These are phyloP conservation scores for Candida quercuum DNA, from an alignment of 805 yeast genomes.

Conservation along the genomic window DNA sequence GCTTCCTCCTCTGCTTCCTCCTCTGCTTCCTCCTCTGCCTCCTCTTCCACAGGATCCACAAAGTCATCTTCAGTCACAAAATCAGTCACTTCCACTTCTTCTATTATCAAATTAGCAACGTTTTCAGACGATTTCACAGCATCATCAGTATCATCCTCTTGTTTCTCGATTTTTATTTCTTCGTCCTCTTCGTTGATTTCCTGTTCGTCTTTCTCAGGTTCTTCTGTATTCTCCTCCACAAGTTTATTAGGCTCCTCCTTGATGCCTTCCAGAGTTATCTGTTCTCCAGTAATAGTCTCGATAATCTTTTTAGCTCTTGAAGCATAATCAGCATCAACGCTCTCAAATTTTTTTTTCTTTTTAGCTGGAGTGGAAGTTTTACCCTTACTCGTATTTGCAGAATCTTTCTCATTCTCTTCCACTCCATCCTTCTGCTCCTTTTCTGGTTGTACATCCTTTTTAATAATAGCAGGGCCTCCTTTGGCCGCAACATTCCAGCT, in stretches of 20 bases:
- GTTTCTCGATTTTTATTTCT: not conserved
- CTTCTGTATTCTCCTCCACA: slow-evolving; percentile 10
- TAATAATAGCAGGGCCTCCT: slow-evolving; percentile 10
- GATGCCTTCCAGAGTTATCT: slow-evolving; percentile 14
- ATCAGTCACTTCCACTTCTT: slow-evolving; percentile 38
- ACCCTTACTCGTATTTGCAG: not conserved
- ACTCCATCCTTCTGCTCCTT: slow-evolving; percentile 7
- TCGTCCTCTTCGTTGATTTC: slow-evolving; percentile 1
- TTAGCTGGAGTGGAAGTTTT: too few relatives aligned
- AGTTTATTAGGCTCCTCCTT: too few relatives aligned
- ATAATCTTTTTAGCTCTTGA: slow-evolving; percentile 21
- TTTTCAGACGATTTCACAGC: slow-evolving; percentile 1
- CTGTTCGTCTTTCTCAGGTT: slow-evolving; percentile 4
- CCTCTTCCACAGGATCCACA: slow-evolving; percentile 2
- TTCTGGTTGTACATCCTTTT: too few relatives aligned
- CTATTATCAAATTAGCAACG: slow-evolving; percentile 30
- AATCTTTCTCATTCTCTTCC: slow-evolving; percentile 1
- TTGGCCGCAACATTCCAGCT: slow-evolving; percentile 48
- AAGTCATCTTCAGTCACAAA: slow-evolving; percentile 17
- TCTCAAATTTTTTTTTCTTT: slow-evolving; percentile 13
- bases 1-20: slow-evolving; percentile 7
- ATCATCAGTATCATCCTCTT: not conserved
- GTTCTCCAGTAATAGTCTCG: slow-evolving; percentile 16
- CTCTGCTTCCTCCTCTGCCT: not conserved
- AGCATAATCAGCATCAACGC: slow-evolving; percentile 25